These are phyloP conservation scores for Populus davidiana DNA, from an alignment of 345 rosid species.

Conservation along the genomic window DNA sequence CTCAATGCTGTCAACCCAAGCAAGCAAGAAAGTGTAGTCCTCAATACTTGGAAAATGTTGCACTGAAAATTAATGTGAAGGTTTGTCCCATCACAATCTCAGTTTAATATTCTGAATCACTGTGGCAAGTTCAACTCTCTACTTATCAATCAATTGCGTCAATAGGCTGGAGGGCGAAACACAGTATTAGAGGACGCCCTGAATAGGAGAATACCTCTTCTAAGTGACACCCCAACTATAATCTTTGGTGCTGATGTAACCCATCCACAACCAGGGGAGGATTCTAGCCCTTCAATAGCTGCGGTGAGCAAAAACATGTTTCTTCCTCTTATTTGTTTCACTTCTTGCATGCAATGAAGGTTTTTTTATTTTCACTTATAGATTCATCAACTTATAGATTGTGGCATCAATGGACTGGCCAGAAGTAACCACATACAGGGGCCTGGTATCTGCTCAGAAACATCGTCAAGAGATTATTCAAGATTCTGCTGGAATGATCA, in stretches of 20 bases:
- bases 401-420: slow-evolving; percentile 6
- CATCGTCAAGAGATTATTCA: neutral
- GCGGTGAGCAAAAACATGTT: neutral
- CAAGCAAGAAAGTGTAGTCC: neutral
- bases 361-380: neutral
- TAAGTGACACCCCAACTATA: neutral
- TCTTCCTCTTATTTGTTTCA: neutral
- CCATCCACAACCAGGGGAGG: neutral
- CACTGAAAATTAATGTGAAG: neutral
- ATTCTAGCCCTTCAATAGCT: neutral
- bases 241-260: slow-evolving; percentile 3
- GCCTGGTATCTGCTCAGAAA: neutral
- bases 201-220: neutral
- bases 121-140: neutral
- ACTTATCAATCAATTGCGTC: neutral
- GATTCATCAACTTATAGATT: neutral
- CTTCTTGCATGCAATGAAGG: neutral
- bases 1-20: neutral
- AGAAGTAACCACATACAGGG: neutral
- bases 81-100: neutral
- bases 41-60: neutral
- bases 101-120: neutral
- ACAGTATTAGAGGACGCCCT: neutral
- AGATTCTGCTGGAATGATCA: neutral
- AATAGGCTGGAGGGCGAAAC: neutral